Base-by-base conservation (phyloP, 371 early-diverging fungal genomes). In the Batrachochytrium dendrobatidis region DNA sequence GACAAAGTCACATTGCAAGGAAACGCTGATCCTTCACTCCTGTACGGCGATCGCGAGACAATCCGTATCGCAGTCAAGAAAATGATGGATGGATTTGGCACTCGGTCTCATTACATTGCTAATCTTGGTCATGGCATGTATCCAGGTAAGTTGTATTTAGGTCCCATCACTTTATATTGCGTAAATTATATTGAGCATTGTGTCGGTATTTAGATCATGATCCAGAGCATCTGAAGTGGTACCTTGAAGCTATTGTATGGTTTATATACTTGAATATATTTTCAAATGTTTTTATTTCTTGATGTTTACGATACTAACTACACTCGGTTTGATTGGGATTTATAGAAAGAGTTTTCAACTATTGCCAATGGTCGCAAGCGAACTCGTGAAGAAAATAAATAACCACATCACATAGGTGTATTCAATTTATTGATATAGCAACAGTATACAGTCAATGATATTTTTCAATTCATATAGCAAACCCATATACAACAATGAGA, bases 101-200 rank as follows among this genome's bases (percentile, higher is more conserved):
- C 72, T 28, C 74, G 72, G 51, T 71, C 75, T 53, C 72, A 78
- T 32, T 91, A 94, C 60, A 93, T 96, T 69, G 95, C 87, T 48
- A 98, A 98, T 64, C 72, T 98, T 56, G 98, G 98, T 25, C 98
- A 98, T 69, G 98, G 98, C 32, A 93, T 94, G 71, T 67, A 70
- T 34, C 79, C 79, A 24, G 71, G 71, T 68, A 58, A 1, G 68
- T 45, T 1, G 20, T 12, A 22, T n/a, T 24, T 20, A 7, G 10
- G 15, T 32, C 26, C 39, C n/a, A 26, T 33, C 12, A 54, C 43
- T 3, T 32, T 6, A 10, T 54, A 12, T 7, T 33, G 18, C 22
- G 6, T 5, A n/a, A 18, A 4, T n/a, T 7, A 15, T 54, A 25
- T 22, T 32, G 34, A 24, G 48, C 48, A 6, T 46, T 4, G 8